Conservation (phyloP, 768 basidiomycete species). For the Phaeotremella fagi region DNA sequence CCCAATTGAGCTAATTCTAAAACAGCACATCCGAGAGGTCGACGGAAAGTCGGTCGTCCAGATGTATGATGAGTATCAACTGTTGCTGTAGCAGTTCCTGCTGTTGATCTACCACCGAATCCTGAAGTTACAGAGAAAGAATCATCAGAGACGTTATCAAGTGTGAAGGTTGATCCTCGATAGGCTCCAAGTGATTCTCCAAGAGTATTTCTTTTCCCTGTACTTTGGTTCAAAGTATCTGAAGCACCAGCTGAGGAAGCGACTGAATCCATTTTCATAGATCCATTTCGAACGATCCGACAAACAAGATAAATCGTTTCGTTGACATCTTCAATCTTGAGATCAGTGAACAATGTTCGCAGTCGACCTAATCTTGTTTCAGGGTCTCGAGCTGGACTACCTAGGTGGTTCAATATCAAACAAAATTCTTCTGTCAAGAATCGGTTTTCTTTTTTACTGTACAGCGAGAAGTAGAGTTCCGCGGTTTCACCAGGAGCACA, state of each 20-base stretch:
- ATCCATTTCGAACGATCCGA: slow-evolving; percentile 79
- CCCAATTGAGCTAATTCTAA: slow-evolving; percentile 73
- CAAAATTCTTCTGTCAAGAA: slow-evolving; percentile 94
- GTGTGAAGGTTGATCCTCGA: slow-evolving; percentile 3
- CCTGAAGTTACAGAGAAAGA: slow-evolving; percentile 43
- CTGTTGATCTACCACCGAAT: slow-evolving; percentile 18
- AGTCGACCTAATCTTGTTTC: slow-evolving; percentile 61
- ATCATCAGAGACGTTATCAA: slow-evolving; percentile 33
- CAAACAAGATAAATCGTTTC: slow-evolving; percentile 86
- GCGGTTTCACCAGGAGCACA: slow-evolving; percentile 87
- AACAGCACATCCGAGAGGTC: slow-evolving; percentile 95
- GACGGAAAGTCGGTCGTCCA: slow-evolving; percentile 54
- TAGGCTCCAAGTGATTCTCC: slow-evolving; percentile 1
- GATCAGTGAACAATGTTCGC: slow-evolving; percentile 81
- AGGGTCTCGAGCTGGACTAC: slow-evolving; percentile 49
- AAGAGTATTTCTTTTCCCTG: neutral
- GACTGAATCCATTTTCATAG: slow-evolving; percentile 60
- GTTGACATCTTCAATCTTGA: slow-evolving; percentile 78
- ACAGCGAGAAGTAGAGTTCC: slow-evolving; percentile 90
- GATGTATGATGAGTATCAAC: slow-evolving; percentile 13
- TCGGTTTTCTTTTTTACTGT: slow-evolving; percentile 69
- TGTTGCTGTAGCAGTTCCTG: slow-evolving; percentile 14
- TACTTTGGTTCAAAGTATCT: neutral
- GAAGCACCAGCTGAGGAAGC: slow-evolving; percentile 1
- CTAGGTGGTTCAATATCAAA: slow-evolving; percentile 83